phyloP scores from a whole-genome alignment of 1,139 yeast genomes.

The Pichia sp. region DNA sequence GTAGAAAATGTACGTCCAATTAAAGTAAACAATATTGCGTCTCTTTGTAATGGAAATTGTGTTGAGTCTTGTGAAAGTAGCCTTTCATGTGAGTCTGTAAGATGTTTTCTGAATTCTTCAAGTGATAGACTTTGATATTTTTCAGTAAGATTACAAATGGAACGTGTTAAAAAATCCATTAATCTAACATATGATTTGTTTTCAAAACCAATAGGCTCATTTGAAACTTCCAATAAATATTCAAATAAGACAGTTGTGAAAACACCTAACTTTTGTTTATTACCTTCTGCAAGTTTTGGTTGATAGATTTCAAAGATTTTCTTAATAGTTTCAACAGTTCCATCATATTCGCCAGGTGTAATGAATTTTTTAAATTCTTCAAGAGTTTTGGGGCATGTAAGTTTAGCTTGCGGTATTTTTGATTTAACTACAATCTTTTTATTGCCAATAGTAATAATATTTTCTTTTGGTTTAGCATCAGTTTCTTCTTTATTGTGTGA shows the following conservation, averaged over 20 bases:
- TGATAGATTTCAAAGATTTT: slow-evolving; percentile 57
- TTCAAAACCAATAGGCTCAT: slow-evolving; percentile 14
- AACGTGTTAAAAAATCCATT: slow-evolving; percentile 32
- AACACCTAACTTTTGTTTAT: slow-evolving; percentile 63
- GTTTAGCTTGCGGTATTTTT: slow-evolving; percentile 11
- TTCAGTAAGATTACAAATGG: slow-evolving; percentile 54
- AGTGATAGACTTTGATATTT: slow-evolving; percentile 61
- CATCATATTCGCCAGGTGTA: slow-evolving; percentile 31
- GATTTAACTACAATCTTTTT: slow-evolving; percentile 23
- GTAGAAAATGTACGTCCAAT: slow-evolving; percentile 82
- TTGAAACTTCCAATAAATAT: slow-evolving; percentile 45
- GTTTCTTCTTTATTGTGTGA: slow-evolving; percentile 24
- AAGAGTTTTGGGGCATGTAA: slow-evolving; percentile 53
- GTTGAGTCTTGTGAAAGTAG: slow-evolving; percentile 25
- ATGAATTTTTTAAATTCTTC: slow-evolving; percentile 39
- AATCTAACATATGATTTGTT: slow-evolving; percentile 37
- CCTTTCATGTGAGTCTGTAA: slow-evolving; percentile 44
- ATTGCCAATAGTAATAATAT: slow-evolving; percentile 29
- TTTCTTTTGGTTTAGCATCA: slow-evolving; percentile 19
- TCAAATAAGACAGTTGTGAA: slow-evolving; percentile 63
- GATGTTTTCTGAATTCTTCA: slow-evolving; percentile 43
- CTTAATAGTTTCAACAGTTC: slow-evolving; percentile 45
- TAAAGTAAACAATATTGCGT: slow-evolving; percentile 59
- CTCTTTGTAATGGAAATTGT: slow-evolving; percentile 38
- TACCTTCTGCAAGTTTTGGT: slow-evolving; percentile 75